Evolutionary conservation across 2,329 filamentous ascomycete genomes (phyloP).

Genomic region (Iodosphaeria phyllophila): DNA sequence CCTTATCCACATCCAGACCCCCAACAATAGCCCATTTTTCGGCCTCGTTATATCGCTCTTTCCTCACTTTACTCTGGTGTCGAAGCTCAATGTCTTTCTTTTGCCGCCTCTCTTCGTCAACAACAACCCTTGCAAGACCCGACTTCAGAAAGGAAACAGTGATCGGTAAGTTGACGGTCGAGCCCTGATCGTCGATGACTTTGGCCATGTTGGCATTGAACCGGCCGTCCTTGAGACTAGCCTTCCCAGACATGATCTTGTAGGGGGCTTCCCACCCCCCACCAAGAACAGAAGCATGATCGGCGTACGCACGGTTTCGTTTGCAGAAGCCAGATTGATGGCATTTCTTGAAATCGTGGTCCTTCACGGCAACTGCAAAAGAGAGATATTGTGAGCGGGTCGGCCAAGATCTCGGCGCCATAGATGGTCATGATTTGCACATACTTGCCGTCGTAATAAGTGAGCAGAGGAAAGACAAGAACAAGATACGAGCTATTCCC

Average conservation of each 20-base stretch:
- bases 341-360: constrained; percentile 95
- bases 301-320: constrained; percentile 79
- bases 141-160: constrained; percentile 80
- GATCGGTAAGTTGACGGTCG: constrained; percentile 62
- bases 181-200: constrained; percentile 42
- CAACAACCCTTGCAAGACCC: constrained; percentile 66
- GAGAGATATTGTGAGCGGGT: constrained; percentile 3
- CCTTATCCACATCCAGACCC: constrained; percentile 52
- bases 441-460: constrained; percentile 47
- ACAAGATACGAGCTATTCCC: constrained; percentile 44
- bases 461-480: constrained; percentile 38
- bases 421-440: constrained; percentile 8
- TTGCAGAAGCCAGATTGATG: constrained; percentile 93
- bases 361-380: constrained; percentile 60
- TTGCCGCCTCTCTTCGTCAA: constrained; percentile 82
- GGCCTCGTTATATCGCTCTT: constrained; percentile 88
- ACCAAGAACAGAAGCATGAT: constrained; percentile 46
- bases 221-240: constrained; percentile 62
- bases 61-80: constrained; percentile 66
- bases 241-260: constrained; percentile 48
- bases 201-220: constrained; percentile 72
- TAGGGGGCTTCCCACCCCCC: constrained; percentile 84
- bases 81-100: constrained; percentile 79
- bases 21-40: constrained; percentile 76
- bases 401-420: background rate